Evolutionary conservation across 2,329 filamentous ascomycete species (phyloP), one percentile per base, ranked within the genome.

Genomic region (Corniculantispora saksenae): DNA sequence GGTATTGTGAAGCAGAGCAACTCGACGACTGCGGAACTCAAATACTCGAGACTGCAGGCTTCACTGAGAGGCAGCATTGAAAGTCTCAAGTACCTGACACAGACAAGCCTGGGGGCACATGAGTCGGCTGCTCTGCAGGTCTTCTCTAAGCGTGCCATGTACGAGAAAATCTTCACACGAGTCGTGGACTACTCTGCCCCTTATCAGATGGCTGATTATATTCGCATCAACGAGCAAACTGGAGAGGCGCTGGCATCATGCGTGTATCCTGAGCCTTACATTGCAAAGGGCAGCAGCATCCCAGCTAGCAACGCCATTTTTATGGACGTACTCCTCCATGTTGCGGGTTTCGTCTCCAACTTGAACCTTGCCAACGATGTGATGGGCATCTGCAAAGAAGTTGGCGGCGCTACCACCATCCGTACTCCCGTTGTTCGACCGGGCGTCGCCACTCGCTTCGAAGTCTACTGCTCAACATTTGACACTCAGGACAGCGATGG

Each of bases 341-440:
- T 72, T 2, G 72, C 74, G 1, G 74, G 74, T 3, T 75, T 75
- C 63, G 68, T 75, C 7, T 73, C 73, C 23, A 76, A 76, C 55
- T 65, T 67, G 13, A 70, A 70, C 21, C 70, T 73, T 17, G 60
- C 64, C 12, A 56, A 71, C 3, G 70, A 72, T 29, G 67, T 70
- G 7, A 72, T 70, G 19, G 73, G 72, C 35, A 76, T 76, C 53
- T 76, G 73, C 32, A 55, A 55, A 55, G 53, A 55, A 27, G 32
- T 38, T 35, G 53, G 53, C 53, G 32, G 53, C 53, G 32, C 53
- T 62, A 66, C 64, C n/a, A 63, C 68, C 21, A 53, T 74, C 7
- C 73, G 71, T 50, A 60, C 65, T 38, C 69, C 65, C 10, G 66
- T 70, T 38, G 57, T 74, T 9, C 69, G 70, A 1, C 66, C 71